phyloP scores from a whole-genome alignment of 2,329 filamentous ascomycete species.

The Cercospora zeae-maydis region DNA sequence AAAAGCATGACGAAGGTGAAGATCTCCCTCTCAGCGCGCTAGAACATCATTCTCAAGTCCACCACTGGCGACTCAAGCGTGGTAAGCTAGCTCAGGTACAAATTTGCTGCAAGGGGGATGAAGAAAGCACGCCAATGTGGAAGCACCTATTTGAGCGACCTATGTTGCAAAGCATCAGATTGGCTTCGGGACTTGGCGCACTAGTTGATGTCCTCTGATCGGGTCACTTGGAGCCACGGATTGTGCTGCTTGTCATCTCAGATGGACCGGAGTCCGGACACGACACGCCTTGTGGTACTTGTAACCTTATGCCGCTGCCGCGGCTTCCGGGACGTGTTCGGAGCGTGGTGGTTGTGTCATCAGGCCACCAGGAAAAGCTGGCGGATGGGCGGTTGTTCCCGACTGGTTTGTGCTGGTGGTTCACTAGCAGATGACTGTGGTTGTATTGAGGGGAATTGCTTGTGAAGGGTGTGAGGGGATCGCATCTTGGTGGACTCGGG shows the following conservation, averaged over 20 bases:
- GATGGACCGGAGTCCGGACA: background rate
- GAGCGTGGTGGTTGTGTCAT: background rate
- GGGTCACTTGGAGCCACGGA: background rate
- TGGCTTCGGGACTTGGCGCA: background rate
- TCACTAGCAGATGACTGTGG: conserved; percentile 1
- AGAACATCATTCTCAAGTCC: background rate
- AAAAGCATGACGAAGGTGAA: background rate
- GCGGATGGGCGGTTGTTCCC: background rate
- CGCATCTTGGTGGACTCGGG: background rate
- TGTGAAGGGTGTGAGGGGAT: background rate
- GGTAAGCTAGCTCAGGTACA: conserved; percentile 1
- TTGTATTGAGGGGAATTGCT: conserved; percentile 1
- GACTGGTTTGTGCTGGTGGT: background rate
- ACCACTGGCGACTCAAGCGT: background rate
- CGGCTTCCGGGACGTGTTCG: background rate
- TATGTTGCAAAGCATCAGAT: background rate
- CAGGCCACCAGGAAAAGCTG: background rate
- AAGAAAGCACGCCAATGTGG: background rate
- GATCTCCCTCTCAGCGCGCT: background rate
- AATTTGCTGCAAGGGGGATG: background rate
- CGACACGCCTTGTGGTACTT: background rate
- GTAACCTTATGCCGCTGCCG: too few relatives aligned
- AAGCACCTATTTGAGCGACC: background rate
- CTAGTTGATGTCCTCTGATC: background rate
- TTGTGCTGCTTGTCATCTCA: background rate